phyloP scores from a whole-genome alignment of 352 stramenopile species.

The Pythium phragmiticola region DNA sequence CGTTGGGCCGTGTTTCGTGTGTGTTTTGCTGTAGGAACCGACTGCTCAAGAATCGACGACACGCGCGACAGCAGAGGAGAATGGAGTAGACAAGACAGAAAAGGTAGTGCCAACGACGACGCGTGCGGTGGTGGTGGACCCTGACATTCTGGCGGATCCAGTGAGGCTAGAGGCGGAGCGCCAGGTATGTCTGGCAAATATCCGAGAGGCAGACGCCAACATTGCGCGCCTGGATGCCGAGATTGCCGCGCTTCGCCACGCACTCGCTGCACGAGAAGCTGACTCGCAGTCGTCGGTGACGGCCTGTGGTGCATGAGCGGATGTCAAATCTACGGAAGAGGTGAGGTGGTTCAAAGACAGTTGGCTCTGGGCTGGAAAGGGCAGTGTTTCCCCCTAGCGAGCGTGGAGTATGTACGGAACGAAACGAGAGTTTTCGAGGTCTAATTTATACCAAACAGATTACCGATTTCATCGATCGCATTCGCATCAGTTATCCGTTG shows the following conservation, averaged over 20 bases:
- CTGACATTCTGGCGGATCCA: slow-evolving; percentile 2
- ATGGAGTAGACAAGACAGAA: neutral
- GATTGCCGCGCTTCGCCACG: slow-evolving; percentile 24
- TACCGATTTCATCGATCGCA: no score
- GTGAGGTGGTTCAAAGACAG: neutral
- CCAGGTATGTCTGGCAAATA: slow-evolving; percentile 6
- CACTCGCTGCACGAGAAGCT: slow-evolving; percentile 16
- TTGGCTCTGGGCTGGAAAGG: neutral
- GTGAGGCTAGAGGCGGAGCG: slow-evolving; percentile 12
- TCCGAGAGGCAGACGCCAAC: slow-evolving; percentile 21
- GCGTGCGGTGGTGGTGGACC: neutral
- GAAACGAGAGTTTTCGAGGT: no score
- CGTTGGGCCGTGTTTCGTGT: neutral
- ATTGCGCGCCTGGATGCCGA: slow-evolving; percentile 27
- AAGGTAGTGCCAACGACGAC: neutral
- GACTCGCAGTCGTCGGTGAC: slow-evolving; percentile 1
- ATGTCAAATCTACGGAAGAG: neutral
- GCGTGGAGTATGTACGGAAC: no score
- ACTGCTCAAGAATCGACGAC: neutral
- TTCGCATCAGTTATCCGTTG: no score
- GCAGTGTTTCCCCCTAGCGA: neutral
- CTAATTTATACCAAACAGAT: slow-evolving; percentile 8
- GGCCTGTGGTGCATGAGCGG: slow-evolving; percentile 2
- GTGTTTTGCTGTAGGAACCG: slow-evolving; percentile 11
- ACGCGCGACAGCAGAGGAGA: neutral